A percentile compares a stretch with the other conserved stretches of the same genome.
These are phyloP conservation scores for Penicillium crustosum DNA, from an alignment of 2,329 filamentous ascomycete genomes.

Conservation along the genomic window DNA sequence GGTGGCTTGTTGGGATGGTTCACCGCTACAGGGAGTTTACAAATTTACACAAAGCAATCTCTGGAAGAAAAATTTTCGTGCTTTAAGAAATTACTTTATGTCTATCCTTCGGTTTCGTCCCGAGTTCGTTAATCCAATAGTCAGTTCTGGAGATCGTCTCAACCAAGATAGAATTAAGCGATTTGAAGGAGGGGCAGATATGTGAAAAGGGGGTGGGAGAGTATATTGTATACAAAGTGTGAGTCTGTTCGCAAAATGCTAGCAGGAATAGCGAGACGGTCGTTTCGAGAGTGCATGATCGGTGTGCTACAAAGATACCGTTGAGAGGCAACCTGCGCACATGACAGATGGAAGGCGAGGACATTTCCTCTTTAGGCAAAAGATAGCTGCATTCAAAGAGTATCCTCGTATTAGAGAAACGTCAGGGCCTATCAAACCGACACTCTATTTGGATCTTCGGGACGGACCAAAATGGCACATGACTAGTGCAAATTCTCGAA, in stretches of 20 bases:
- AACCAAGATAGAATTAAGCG: neutral
- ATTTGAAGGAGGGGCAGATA: neutral
- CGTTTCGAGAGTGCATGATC: neutral
- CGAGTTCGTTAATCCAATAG: neutral
- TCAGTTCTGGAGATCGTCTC: neutral
- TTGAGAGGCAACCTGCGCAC: conserved; percentile 3
- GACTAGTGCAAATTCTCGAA: conserved; percentile 9
- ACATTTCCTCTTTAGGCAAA: neutral
- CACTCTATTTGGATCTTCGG: conserved; percentile 27
- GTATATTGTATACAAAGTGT: neutral
- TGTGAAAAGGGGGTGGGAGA: neutral
- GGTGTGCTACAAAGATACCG: conserved; percentile 4
- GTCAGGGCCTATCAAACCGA: conserved; percentile 13
- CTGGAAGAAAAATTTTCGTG: neutral
- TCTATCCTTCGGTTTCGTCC: neutral
- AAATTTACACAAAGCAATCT: neutral
- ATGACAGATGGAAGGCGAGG: neutral
- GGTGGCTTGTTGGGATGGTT: neutral
- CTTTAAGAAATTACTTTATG: neutral
- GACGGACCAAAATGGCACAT: conserved; percentile 10
- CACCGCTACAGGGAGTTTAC: conserved; percentile 11
- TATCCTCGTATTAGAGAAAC: conserved; percentile 6
- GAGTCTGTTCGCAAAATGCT: neutral
- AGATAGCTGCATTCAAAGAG: neutral
- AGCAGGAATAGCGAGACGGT: neutral